phyloP scores from a whole-genome alignment of 331 rosid species.

The Pyrus hybrid region DNA sequence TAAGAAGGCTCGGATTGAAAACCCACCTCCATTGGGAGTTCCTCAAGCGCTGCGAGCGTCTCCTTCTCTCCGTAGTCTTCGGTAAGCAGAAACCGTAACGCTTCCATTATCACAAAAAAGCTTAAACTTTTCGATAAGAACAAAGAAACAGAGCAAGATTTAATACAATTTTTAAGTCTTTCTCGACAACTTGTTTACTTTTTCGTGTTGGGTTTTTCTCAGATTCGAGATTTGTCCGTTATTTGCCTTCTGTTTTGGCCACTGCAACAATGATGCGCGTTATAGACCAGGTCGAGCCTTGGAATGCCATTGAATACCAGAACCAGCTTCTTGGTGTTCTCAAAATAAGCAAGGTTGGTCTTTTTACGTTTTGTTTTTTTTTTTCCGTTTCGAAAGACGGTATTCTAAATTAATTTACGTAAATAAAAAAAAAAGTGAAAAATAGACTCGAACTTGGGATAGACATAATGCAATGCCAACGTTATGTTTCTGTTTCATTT shows the following conservation, averaged over 20 bases:
- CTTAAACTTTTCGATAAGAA: slow-evolving; percentile 11
- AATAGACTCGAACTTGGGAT: too few species aligned
- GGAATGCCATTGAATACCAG: slow-evolving; percentile 41
- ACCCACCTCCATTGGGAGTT: slow-evolving; percentile 60
- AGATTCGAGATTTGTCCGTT: slow-evolving; percentile 72
- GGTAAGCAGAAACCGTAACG: slow-evolving; percentile 29
- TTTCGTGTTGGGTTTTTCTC: slow-evolving; percentile 1
- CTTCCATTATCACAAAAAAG: neutral
- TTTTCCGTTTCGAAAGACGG: too few species aligned
- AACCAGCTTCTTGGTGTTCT: slow-evolving; percentile 65
- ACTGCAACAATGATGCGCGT: slow-evolving; percentile 77
- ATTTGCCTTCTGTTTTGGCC: slow-evolving; percentile 87
- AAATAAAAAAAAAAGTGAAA: too few species aligned
- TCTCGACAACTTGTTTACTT: neutral
- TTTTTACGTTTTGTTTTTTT: neutral
- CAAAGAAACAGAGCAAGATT: slow-evolving; percentile 4
- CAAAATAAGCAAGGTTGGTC: slow-evolving; percentile 56
- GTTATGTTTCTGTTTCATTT: neutral
- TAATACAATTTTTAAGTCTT: neutral
- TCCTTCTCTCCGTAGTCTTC: slow-evolving; percentile 56
- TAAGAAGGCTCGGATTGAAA: slow-evolving; percentile 69
- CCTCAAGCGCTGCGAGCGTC: slow-evolving; percentile 61
- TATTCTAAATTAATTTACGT: too few species aligned
- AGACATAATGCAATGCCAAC: too few species aligned
- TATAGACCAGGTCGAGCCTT: slow-evolving; percentile 58